Conservation (phyloP, 2,329 filamentous ascomycete species). For the Phaeoacremonium minimum region DNA sequence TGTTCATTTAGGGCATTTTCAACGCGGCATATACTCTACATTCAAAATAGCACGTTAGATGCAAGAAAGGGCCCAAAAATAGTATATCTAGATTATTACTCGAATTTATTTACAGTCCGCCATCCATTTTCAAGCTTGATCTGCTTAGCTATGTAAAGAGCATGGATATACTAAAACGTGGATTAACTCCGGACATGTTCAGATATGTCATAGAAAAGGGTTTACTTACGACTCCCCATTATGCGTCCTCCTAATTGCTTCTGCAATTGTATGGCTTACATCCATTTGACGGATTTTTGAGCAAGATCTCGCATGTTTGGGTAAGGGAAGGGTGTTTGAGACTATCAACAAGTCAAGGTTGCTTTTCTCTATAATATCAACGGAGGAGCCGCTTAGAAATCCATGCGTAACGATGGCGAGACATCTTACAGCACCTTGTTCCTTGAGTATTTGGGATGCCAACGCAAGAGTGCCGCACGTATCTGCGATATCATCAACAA, state of each 20-base stretch:
- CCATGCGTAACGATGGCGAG: constrained; percentile 74
- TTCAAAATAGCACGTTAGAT: too few relatives aligned
- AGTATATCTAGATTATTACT: too few relatives aligned
- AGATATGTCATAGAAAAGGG: too few relatives aligned
- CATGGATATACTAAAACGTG: too few relatives aligned
- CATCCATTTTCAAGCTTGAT: too few relatives aligned
- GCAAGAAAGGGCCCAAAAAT: too few relatives aligned
- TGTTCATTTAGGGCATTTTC: too few relatives aligned
- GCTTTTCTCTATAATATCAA: constrained; percentile 67
- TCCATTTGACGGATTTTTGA: not conserved
- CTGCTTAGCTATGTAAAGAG: too few relatives aligned
- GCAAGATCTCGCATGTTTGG: constrained; percentile 42
- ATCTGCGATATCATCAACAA: constrained; percentile 76
- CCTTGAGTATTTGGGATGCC: constrained; percentile 65
- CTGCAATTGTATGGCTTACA: not conserved
- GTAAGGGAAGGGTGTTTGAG: constrained; percentile 74
- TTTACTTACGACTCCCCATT: not conserved
- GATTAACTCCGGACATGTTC: too few relatives aligned
- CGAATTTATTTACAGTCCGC: too few relatives aligned
- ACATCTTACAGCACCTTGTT: constrained; percentile 59
- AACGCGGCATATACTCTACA: too few relatives aligned
- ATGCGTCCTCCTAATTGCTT: not conserved
- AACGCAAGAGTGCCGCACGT: constrained; percentile 72
- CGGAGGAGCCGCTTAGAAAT: constrained; percentile 68
- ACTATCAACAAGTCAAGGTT: constrained; percentile 67